phyloP scores from a whole-genome alignment of 352 stramenopile species.

The Poterioochromonas sp. region DNA sequence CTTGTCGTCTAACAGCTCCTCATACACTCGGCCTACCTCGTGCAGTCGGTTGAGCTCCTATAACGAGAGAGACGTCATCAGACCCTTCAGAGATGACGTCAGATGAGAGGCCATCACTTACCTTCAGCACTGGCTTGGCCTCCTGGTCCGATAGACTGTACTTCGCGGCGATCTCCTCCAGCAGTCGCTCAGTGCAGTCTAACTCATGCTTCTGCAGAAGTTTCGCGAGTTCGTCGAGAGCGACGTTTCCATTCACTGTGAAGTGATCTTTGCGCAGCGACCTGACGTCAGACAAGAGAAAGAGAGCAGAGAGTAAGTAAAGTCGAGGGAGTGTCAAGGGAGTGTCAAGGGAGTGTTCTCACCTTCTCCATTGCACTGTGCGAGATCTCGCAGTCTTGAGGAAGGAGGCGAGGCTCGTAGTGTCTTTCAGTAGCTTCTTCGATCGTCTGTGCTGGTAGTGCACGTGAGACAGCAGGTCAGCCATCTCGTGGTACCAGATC shows the following conservation, averaged over 20 bases:
- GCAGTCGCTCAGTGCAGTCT: background rate
- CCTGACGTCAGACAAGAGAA: too few species aligned
- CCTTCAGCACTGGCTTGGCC: background rate
- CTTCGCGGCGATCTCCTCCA: background rate
- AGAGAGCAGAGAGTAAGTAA: too few species aligned
- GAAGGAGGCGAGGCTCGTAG: background rate
- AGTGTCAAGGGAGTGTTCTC: too few species aligned
- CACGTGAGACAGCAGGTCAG: constrained; percentile 20
- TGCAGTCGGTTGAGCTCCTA: background rate
- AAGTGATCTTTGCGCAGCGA: constrained; percentile 14
- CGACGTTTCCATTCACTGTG: background rate
- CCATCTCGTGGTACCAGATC: constrained; percentile 26
- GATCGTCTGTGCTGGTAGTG: background rate
- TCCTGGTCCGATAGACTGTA: background rate
- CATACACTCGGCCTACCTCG: background rate
- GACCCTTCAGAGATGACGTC: background rate
- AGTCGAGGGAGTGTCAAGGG: too few species aligned
- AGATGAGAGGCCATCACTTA: background rate
- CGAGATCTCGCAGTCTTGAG: background rate
- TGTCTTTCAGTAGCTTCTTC: background rate
- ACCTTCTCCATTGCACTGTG: constrained; percentile 23
- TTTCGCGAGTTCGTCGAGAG: background rate
- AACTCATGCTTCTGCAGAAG: background rate
- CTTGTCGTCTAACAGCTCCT: too few species aligned
- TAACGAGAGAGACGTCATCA: background rate